Base-by-base conservation (phyloP, 1,139 yeast genomes). In the Zygoascus hellenicus region DNA sequence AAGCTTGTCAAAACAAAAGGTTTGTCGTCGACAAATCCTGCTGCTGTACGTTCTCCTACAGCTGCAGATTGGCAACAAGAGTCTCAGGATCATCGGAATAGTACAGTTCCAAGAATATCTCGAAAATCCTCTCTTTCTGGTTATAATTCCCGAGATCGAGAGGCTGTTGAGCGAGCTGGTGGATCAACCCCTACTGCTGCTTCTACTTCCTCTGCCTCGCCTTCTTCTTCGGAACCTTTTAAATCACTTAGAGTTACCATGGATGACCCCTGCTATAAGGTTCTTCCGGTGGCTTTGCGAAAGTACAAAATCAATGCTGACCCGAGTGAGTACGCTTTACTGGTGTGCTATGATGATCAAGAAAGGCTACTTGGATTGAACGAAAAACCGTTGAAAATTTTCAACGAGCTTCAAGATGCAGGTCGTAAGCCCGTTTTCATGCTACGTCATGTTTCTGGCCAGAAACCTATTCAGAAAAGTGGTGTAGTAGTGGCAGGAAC, bases 361-460 rank as follows among this genome's bases (percentile, higher is more conserved):
- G 97, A 92, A 60, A 71, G 97, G 19, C 80, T 89, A 14, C 68
- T 92, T 43, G 88, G 86, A 42, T 71, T 86, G 54, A 87, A 87
- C 32, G 98, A 92, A 60, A 85, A 81, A 62, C 98, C 98, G 0
- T 92, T 90, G 13, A 74, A 79, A 29, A 81, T 90, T n/a, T 88
- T 88, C 63, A 86, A 88, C 63, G 96, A 85, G 60, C 70, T 92
- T 42, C 92, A 82, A 61, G 96, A 87, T 54, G 76, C 81, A 51
- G 97, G 97, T 1, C 76, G 84, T 56, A 88, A 85, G 59, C 97
- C 98, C 0, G 88, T 95, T 1, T 89, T 90, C 51, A 90, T 90
- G 97, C 74, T 90, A 47, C 70, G 97, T 54, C 95, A 87, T 58
- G 75, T 84, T 50, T 95, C 90, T 32, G 80, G 64, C 16, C 46